Evolutionary conservation across 805 yeast species (phyloP), one percentile per base, ranked within the genome.

Genomic region (Saccharomycopsis guyanensis): DNA sequence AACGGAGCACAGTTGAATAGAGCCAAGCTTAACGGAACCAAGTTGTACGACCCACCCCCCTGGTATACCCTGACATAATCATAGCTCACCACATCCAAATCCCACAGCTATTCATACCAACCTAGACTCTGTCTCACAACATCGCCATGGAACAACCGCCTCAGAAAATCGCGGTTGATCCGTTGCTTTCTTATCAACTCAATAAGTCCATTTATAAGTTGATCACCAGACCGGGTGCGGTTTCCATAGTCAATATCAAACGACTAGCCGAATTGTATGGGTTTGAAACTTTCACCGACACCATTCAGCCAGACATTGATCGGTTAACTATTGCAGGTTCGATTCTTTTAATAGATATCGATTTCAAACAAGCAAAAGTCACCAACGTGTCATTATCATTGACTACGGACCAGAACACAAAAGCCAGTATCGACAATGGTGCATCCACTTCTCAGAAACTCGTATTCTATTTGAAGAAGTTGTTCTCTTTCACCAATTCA

Each of bases 321-420:
- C 51, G 66, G 39, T 47, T 65, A 33, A 62, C 65, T 7, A 52
- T 65, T 38, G 62, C 67, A 24, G 71, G 70, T 1, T 57, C 59
- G 46, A 60, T 65, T 5, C 45, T 66, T 16, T 49, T 66, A 16
- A 61, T 66, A 16, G 71, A 66, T 50, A 62, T 65, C 34, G 69
- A 66, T 50, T 65, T 64, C 18, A 34, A 20, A 3, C 55, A 56
- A 22, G 51, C 50, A 13, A 54, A 31, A 2, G 66, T 61, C 6
- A 48, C 45, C 19, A 56, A 53, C 32, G 66, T 63, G 6, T 57
- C 63, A 2, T 39, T 64, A 19, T 61, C 66, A 3, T 22, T 49
- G 6, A 40, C 43, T 4, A 33, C 53, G 4, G 45, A 45, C 18
- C 46, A 41, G 29, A 34, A 25, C 25, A 20, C 24, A 20, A 40